phyloP scores from a whole-genome alignment of 371 early-diverging fungal genomes.

The Dipsacomyces acuminosporus region DNA sequence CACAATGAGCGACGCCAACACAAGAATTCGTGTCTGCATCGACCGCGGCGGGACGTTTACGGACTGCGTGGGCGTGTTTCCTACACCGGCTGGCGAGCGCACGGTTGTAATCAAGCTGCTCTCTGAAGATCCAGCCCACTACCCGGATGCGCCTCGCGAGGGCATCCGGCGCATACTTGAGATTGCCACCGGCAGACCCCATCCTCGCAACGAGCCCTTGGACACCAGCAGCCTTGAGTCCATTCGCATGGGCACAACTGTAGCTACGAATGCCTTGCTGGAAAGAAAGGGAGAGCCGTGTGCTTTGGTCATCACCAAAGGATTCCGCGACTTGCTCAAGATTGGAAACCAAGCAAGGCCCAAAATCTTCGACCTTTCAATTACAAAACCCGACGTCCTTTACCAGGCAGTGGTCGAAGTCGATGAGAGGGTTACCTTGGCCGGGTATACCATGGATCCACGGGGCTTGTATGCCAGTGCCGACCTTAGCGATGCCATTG shows the following conservation, averaged over 20 bases:
- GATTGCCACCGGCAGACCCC: constrained; percentile 64
- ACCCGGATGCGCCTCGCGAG: constrained; percentile 90
- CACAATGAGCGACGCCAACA: too few relatives aligned
- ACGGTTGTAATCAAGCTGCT: constrained; percentile 70
- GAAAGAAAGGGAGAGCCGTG: constrained; percentile 86
- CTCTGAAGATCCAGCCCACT: constrained; percentile 87
- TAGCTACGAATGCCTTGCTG: constrained; percentile 92
- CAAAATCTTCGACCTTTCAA: constrained; percentile 87
- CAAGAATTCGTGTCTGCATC: constrained; percentile 65
- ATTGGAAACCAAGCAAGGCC: constrained; percentile 93
- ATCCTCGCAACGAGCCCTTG: constrained; percentile 66
- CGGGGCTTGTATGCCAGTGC: constrained; percentile 49
- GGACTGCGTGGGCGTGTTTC: constrained; percentile 69
- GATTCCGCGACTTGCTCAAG: constrained; percentile 66
- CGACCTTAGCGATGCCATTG: constrained; percentile 42
- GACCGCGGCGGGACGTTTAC: constrained; percentile 90
- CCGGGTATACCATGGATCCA: constrained; percentile 66
- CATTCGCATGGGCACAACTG: constrained; percentile 95
- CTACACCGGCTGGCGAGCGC: constrained; percentile 50
- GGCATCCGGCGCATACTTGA: constrained; percentile 91
- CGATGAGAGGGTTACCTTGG: constrained; percentile 82
- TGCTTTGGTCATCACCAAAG: constrained; percentile 85
- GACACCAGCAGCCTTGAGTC: constrained; percentile 70
- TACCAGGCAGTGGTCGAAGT: constrained; percentile 79
- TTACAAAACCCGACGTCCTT: constrained; percentile 75